Conservation (phyloP, 2,329 filamentous ascomycete species). For the Cordyceps cateniannulata region DNA sequence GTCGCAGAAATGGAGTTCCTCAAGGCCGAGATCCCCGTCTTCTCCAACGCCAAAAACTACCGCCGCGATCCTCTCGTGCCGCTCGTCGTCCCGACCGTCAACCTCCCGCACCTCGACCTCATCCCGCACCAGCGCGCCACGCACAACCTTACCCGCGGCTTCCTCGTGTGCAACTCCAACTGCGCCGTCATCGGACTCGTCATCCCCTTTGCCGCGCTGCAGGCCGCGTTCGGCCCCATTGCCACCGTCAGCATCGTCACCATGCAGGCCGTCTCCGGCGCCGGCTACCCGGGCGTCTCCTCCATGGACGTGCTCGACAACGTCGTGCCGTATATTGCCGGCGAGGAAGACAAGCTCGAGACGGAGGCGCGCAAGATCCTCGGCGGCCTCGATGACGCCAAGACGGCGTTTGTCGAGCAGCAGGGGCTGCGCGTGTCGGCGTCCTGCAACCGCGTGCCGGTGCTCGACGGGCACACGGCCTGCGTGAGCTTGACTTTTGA, state of each 20-base stretch:
- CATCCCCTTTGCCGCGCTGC: constrained; percentile 86
- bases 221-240: constrained; percentile 78
- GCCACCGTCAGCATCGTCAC: constrained; percentile 75
- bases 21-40: constrained; percentile 80
- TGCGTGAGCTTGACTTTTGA: constrained; percentile 84
- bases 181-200: constrained; percentile 96
- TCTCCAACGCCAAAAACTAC: constrained; percentile 98
- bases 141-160: constrained; percentile 70
- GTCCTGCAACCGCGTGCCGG: constrained; percentile 89
- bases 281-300: constrained; percentile 82
- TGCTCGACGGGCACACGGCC: constrained; percentile 92
- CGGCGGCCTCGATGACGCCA: constrained; percentile 63
- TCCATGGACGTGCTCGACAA: constrained; percentile 97
- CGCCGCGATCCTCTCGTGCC: constrained; percentile 84
- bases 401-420: constrained; percentile 73
- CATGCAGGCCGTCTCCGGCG: constrained; percentile 89
- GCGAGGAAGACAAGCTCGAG: constrained; percentile 95
- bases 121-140: constrained; percentile 82
- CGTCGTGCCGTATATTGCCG: constrained; percentile 85
- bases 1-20: constrained; percentile 79
- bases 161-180: constrained; percentile 96
- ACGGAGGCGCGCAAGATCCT: constrained; percentile 94
- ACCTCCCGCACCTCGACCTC: constrained; percentile 77
- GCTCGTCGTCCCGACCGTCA: constrained; percentile 91
- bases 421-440: constrained; percentile 69